Percentiles rank a stretch among this genome's conserved stretches.
Conservation (phyloP, 805 yeast species). For the Ogataea philodendri region DNA sequence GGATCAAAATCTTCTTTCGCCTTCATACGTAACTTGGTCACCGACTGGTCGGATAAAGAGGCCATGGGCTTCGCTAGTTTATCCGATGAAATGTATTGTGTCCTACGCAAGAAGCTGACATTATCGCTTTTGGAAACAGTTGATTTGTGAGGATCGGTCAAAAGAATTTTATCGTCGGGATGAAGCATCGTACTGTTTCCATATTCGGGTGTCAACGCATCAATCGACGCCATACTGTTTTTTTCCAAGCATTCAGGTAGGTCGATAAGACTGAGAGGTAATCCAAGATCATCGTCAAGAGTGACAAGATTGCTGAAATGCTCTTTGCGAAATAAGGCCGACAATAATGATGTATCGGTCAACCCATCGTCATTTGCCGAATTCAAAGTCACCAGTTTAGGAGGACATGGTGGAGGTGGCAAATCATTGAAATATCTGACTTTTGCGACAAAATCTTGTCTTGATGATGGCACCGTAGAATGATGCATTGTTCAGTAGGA, state of each 20-base stretch:
- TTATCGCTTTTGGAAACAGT: slow-evolving; percentile 36
- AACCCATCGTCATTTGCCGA: slow-evolving; percentile 35
- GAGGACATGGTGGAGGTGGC: slow-evolving; percentile 93
- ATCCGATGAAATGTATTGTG: slow-evolving; percentile 83
- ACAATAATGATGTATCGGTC: slow-evolving; percentile 55
- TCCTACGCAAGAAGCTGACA: slow-evolving; percentile 77
- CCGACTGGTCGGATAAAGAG: not conserved
- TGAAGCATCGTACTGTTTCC: slow-evolving; percentile 47
- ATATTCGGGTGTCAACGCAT: slow-evolving; percentile 30
- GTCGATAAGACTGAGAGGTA: slow-evolving; percentile 70
- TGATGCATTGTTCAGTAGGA: slow-evolving; percentile 9
- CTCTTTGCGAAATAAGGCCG: slow-evolving; percentile 72
- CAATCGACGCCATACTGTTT: slow-evolving; percentile 24
- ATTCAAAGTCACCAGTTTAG: slow-evolving; percentile 65
- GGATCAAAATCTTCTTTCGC: slow-evolving; percentile 49
- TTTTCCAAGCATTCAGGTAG: slow-evolving; percentile 68
- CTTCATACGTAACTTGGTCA: slow-evolving; percentile 11
- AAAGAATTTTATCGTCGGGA: slow-evolving; percentile 70
- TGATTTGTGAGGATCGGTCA: slow-evolving; percentile 73
- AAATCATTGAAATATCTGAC: slow-evolving; percentile 80
- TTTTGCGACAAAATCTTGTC: slow-evolving; percentile 78
- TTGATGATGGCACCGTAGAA: slow-evolving; percentile 26
- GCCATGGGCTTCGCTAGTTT: slow-evolving; percentile 27
- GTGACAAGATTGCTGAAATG: slow-evolving; percentile 63
- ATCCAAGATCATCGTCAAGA: slow-evolving; percentile 61